These are phyloP conservation scores for Nannizzia gypsea DNA, from an alignment of 2,329 filamentous ascomycete genomes.

Conservation along the genomic window DNA sequence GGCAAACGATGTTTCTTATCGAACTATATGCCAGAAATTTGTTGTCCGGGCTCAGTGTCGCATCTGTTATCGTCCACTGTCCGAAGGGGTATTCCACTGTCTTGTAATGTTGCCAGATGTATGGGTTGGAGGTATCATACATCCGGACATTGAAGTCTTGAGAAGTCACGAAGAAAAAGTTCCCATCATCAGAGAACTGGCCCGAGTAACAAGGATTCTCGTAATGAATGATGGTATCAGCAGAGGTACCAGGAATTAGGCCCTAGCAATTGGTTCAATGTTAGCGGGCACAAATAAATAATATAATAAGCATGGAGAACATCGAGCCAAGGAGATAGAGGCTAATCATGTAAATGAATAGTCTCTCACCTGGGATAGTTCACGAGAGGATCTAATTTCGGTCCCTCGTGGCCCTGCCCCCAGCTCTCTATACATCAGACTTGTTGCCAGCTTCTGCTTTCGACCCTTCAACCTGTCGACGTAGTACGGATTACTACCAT, in stretches of 20 bases:
- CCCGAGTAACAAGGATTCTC: constrained; percentile 81
- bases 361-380: constrained; percentile 54
- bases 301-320: too few species aligned
- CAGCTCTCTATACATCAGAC: constrained; percentile 70
- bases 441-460: constrained; percentile 50
- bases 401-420: constrained; percentile 52
- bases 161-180: constrained; percentile 88
- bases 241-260: constrained; percentile 63
- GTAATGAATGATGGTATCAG: constrained; percentile 82
- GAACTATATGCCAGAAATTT: constrained; percentile 84
- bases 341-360: not conserved
- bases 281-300: not conserved
- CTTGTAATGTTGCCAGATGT: constrained; percentile 93
- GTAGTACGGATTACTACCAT: constrained; percentile 56
- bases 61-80: constrained; percentile 93
- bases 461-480: constrained; percentile 42
- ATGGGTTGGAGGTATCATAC: constrained; percentile 95
- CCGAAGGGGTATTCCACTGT: constrained; percentile 74
- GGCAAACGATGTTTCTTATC: constrained; percentile 69
- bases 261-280: constrained; percentile 34
- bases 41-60: constrained; percentile 82
- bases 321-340: not conserved
- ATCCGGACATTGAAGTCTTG: constrained; percentile 92
- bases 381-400: constrained; percentile 49
- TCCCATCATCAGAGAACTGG: constrained; percentile 92